Base-by-base conservation (phyloP, 768 basidiomycete genomes). In the Tylopilus sp. region DNA sequence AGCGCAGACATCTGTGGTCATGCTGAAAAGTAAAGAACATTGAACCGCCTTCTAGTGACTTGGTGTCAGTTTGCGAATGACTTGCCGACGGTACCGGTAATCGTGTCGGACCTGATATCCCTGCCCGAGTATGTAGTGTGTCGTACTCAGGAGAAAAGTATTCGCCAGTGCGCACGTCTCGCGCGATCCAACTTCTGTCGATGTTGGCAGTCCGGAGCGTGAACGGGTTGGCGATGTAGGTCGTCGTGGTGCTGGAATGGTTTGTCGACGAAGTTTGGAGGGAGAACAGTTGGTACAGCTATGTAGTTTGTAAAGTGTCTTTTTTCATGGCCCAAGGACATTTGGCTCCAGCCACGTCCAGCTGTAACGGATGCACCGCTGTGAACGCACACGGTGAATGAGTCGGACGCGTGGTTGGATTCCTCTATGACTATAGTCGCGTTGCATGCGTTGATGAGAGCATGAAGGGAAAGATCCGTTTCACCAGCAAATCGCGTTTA, bases 161-260 rank as follows among this genome's bases (percentile, higher is more conserved):
- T 10, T 28, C 28, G 6, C 6, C 28, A 28, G 5, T 10, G 10
- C 10, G 28, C 28, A 28, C 28, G 28, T 31, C 31, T 31, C 31
- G 31, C 15, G 12, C 31, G 12, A 13, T 31, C 31, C 13, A 13
- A 15, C 31, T 31, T 15, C 13, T 48, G 25, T 35, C 25, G 30
- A 50, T 35, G 44, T 40, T 53, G 42, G 15, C 17, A 21, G 38
- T 11, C 40, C 38, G 55, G 40, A 40, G 40, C 50, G 50, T 63
- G 61, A 62, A 57, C 33, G 39, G 47, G 21, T 55, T 58, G 36
- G 20, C 17, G 12, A 54, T 11, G 23, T 44, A 49, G 58, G 49
- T 40, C 20, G 44, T 35, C 61, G 64, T 64, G 39, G 38, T 40
- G 40, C 42, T 39, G 47, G 42, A 13, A 8, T 36, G 36, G n/a